A percentile compares a stretch with the other conserved stretches of the same genome.
These are phyloP conservation scores for Neurospora sp. DNA, from an alignment of 495 filamentous ascomycete genomes.

Conservation along the genomic window DNA sequence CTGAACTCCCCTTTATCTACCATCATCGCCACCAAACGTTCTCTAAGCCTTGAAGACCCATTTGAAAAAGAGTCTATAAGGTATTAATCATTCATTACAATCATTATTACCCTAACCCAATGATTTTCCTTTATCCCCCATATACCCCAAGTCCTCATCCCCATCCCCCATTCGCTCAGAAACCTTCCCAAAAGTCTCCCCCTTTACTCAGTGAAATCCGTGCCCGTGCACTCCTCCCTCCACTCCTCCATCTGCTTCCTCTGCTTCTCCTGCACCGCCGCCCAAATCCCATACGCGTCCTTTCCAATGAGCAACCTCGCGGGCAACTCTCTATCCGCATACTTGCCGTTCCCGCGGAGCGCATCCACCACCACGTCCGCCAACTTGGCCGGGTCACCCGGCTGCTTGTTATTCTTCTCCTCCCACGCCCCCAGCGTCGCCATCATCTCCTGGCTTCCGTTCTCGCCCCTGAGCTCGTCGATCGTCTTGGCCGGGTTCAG, in stretches of 20 bases:
- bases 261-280: not conserved
- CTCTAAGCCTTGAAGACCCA: not conserved
- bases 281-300: not conserved
- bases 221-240: not conserved
- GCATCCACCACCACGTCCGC: not conserved
- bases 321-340: not conserved
- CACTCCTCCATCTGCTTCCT: not conserved
- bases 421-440: not conserved
- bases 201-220: not conserved
- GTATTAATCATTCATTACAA: not conserved
- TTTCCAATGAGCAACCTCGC: not conserved
- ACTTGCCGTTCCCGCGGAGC: not conserved
- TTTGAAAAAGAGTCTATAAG: not conserved
- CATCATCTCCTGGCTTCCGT: not conserved
- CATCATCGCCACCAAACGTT: not conserved
- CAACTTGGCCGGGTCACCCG: not conserved
- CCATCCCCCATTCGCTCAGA: not conserved
- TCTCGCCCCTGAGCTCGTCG: not conserved
- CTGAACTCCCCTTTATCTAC: not conserved
- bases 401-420: not conserved
- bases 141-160: not conserved
- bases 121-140: not conserved
- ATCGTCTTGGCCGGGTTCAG: not conserved
- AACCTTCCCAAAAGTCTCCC: not conserved
- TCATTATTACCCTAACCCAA: not conserved